Percentiles rank a stretch among this genome's conserved stretches.
Evolutionary conservation across 768 basidiomycete genomes (phyloP).

Genomic region (Leccinellum rugosiceps): DNA sequence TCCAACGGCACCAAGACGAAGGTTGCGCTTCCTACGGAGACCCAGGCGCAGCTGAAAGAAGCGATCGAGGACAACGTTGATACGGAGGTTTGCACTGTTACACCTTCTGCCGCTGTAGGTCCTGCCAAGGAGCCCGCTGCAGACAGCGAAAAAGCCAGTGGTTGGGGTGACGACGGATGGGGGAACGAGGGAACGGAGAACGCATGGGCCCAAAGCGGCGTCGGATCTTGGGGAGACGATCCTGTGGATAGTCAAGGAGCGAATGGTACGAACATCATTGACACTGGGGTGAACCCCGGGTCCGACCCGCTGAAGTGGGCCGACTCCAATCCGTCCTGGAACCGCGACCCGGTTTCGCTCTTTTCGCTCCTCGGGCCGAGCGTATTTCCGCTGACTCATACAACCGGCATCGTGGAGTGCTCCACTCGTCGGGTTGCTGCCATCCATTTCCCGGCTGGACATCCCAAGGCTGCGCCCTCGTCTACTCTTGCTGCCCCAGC

Average conservation of each 20-base stretch:
- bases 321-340: constrained; percentile 23
- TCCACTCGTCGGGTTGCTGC: constrained; percentile 57
- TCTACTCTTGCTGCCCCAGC: not conserved
- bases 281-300: not conserved
- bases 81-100: constrained; percentile 14
- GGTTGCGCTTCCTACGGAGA: constrained; percentile 23
- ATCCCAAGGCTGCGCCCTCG: constrained; percentile 7
- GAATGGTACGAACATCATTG: not conserved
- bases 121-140: not conserved
- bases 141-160: not conserved
- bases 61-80: constrained; percentile 27
- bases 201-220: constrained; percentile 10
- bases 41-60: constrained; percentile 24
- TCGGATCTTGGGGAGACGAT: constrained; percentile 1
- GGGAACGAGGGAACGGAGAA: constrained; percentile 5
- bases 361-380: constrained; percentile 52
- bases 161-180: constrained; percentile 10
- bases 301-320: constrained; percentile 9
- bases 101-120: not conserved
- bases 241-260: constrained; percentile 8
- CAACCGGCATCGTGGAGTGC: constrained; percentile 61
- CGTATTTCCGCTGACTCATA: constrained; percentile 57
- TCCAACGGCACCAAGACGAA: constrained; percentile 13
- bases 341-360: constrained; percentile 26
- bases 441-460: constrained; percentile 38